Base-by-base conservation (phyloP, 2,329 filamentous ascomycete genomes). In the Exophiala oligosperma region DNA sequence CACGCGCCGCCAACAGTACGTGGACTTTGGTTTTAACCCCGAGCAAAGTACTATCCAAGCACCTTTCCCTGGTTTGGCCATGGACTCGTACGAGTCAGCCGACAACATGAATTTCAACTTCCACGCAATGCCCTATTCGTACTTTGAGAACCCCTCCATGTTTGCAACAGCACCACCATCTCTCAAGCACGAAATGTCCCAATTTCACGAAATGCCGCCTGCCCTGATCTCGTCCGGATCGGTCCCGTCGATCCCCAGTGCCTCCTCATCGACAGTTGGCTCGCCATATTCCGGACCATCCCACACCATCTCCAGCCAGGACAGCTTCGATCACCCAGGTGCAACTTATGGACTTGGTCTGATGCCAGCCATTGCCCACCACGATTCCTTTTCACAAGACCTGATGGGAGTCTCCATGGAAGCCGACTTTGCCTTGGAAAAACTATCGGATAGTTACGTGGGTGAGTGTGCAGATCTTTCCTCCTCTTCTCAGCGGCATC, bases 271-370 rank as follows among this genome's bases (percentile, higher is more conserved):
- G 7, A 84, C 83, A 54, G 82, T 86, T 61, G 85, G 85, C 56
- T 90, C 87, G 23, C 87, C 87, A 26, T 83, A 85, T 67, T 86
- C 85, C 1, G 81, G 82, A 62, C 80, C 83, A 67, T 80, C 81
- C 56, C 82, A 81, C 63, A 82, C 82, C 60, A 77, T 78, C 66
- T 52, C 62, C 11, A 57, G 60, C 44, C 79, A 84, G 51, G 78
- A 84, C 47, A 83, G 85, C 59, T 89, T 85, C 84, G 72, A 79
- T 64, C 73, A 76, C 46, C 71, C 77, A 59, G 71, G 76, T 35
- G 43, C 57, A 35, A 41, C 57, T 59, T 74, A 82, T 52, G 81
- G 81, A 53, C 75, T 89, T 37, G 83, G 81, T 51, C 77, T 88
- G 55, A 84, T 81, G 64, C 86, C 87, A 29, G 76, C 79, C 68